These are phyloP conservation scores for Zasmidium angulare DNA, from an alignment of 2,329 filamentous ascomycete genomes.

Conservation along the genomic window DNA sequence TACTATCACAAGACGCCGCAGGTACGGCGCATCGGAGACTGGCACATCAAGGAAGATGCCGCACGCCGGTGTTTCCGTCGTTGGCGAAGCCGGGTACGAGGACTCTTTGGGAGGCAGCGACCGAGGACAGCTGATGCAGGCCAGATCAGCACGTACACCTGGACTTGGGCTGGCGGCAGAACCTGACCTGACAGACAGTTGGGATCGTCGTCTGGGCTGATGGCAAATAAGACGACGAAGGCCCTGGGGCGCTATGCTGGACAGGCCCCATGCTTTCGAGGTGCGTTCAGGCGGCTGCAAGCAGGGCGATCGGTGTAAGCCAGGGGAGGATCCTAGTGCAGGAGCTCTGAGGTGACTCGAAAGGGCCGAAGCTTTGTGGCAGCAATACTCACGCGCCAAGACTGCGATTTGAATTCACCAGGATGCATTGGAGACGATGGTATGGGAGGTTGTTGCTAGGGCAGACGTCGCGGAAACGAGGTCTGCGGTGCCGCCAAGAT, in stretches of 20 bases:
- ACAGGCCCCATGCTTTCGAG: neutral
- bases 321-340: neutral
- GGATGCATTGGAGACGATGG: neutral
- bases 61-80: neutral
- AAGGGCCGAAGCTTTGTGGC: neutral
- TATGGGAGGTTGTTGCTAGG: neutral
- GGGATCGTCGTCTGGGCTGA: neutral
- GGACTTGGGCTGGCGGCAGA: neutral
- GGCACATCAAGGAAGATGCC: neutral
- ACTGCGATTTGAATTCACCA: neutral
- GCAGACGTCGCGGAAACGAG: neutral
- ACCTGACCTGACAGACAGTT: no score
- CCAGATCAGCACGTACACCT: neutral
- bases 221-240: neutral
- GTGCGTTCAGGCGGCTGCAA: neutral
- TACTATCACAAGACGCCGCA: neutral
- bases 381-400: neutral
- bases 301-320: neutral
- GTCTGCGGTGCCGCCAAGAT: neutral
- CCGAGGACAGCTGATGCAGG: neutral
- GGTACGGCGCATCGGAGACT: slow-evolving; percentile 2
- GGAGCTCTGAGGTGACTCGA: neutral
- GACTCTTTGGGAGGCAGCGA: neutral
- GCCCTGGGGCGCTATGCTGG: neutral
- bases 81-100: neutral